These are phyloP conservation scores for Lecanicillium sp. DNA, from an alignment of 2,329 filamentous ascomycete genomes.

Conservation along the genomic window DNA sequence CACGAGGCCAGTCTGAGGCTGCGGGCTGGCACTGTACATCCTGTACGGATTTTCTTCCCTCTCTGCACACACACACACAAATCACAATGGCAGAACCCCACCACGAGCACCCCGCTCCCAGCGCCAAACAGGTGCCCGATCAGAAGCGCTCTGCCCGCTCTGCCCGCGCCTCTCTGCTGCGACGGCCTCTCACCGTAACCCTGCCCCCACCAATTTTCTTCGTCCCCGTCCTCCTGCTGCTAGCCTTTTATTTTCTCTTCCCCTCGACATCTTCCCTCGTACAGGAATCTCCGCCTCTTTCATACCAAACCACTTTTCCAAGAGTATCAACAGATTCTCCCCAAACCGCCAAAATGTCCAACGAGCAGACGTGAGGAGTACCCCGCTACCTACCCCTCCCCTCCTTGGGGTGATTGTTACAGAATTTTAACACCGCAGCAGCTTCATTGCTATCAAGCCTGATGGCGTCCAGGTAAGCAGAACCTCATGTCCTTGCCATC, in stretches of 20 bases:
- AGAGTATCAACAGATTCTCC: conserved; percentile 18
- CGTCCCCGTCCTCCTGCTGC: conserved; percentile 29
- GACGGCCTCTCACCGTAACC: conserved; percentile 26
- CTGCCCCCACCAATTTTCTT: conserved; percentile 36
- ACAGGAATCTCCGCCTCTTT: conserved; percentile 18
- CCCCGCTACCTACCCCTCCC: conserved; percentile 16
- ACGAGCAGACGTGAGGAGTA: conserved; percentile 75
- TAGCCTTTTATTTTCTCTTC: conserved; percentile 28
- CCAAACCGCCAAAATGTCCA: conserved; percentile 48
- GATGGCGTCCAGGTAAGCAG: conserved; percentile 89
- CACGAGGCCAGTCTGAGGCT: no score
- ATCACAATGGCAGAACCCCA: conserved; percentile 23
- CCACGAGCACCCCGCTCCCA: conserved; percentile 27
- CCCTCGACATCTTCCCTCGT: conserved; percentile 20
- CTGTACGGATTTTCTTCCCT: no score
- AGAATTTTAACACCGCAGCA: conserved; percentile 32
- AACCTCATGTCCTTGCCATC: neutral
- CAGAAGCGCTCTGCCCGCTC: conserved; percentile 8
- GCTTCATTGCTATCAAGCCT: conserved; percentile 99
- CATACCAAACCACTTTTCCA: conserved; percentile 19
- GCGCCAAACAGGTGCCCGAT: conserved; percentile 12
- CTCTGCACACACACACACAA: conserved; percentile 8
- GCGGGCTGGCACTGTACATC: no score
- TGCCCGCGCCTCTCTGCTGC: conserved; percentile 10
- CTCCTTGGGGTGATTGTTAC: no score